Percentiles rank a stretch among this genome's conserved stretches.
Conservation (phyloP, 495 filamentous ascomycete genomes). For the Polyplosphaeria fusca region DNA sequence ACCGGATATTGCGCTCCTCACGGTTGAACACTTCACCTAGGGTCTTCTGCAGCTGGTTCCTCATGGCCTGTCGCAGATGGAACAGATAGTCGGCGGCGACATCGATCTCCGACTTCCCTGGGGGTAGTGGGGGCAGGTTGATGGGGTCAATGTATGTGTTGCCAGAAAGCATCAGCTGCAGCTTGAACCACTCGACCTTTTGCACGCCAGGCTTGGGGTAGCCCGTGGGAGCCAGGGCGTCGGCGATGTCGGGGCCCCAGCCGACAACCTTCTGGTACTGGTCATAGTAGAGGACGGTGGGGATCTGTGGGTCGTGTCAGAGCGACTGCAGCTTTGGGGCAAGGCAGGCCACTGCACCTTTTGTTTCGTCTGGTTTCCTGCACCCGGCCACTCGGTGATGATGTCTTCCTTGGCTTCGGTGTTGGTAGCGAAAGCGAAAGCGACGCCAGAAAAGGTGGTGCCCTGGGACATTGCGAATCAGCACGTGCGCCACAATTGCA, state of each 20-base stretch:
- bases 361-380: conserved; percentile 72
- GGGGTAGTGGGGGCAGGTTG: conserved; percentile 70
- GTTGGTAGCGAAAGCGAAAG: conserved; percentile 72
- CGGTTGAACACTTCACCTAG: conserved; percentile 72
- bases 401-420: conserved; percentile 77
- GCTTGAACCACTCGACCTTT: conserved; percentile 78
- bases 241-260: conserved; percentile 73
- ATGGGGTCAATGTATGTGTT: conserved; percentile 79
- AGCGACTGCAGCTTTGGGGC: background rate
- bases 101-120: conserved; percentile 74
- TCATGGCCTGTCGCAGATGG: conserved; percentile 72
- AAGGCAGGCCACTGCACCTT: conserved; percentile 50
- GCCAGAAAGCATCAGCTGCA: conserved; percentile 72
- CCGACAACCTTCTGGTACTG: conserved; percentile 75
- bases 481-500: conserved; percentile 15
- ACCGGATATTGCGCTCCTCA: conserved; percentile 70
- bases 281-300: conserved; percentile 72
- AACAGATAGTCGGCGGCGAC: conserved; percentile 75
- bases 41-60: conserved; percentile 70
- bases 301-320: conserved; percentile 53
- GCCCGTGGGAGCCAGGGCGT: conserved; percentile 68
- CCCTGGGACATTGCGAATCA: conserved; percentile 47
- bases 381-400: conserved; percentile 74
- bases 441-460: conserved; percentile 72
- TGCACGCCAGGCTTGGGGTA: conserved; percentile 74